These are phyloP conservation scores for Candida dubliniensis DNA, from an alignment of 1,139 yeast species.

Conservation along the genomic window DNA sequence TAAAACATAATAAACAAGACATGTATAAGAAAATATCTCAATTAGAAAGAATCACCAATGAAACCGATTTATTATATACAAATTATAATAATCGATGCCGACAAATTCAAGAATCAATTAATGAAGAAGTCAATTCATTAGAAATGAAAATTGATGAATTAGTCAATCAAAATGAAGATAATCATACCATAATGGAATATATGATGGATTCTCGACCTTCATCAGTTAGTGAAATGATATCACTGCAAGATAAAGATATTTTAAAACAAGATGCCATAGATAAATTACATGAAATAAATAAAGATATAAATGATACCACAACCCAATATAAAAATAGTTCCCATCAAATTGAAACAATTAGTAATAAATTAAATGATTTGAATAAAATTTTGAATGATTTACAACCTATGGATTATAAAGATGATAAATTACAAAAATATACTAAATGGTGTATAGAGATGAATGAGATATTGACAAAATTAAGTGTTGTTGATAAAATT, in stretches of 20 bases:
- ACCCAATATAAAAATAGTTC: constrained; percentile 11
- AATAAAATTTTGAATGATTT: constrained; percentile 6
- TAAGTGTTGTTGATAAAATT: constrained; percentile 10
- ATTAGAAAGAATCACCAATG: constrained; percentile 1
- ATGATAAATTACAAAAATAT: constrained; percentile 19
- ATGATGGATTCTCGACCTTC: neutral
- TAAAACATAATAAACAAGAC: constrained; percentile 5
- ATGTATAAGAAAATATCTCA: constrained; percentile 5
- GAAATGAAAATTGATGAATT: constrained; percentile 3
- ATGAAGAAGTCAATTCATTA: neutral
- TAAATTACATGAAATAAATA: constrained; percentile 4
- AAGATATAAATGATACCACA: constrained; percentile 6
- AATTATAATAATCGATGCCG: neutral
- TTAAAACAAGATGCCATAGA: constrained; percentile 3
- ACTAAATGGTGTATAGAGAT: constrained; percentile 35
- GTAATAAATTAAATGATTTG: constrained; percentile 6
- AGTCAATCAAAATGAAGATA: neutral
- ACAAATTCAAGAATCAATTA: neutral
- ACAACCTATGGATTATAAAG: constrained; percentile 3
- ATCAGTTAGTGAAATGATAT: neutral
- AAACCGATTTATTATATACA: constrained; percentile 1
- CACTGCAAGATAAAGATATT: neutral
- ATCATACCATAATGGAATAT: constrained; percentile 1
- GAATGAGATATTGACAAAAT: constrained; percentile 25
- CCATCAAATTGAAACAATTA: constrained; percentile 6